Evolutionary conservation across 805 yeast species (phyloP).

Genomic region (Isabelozyma rhagii): DNA sequence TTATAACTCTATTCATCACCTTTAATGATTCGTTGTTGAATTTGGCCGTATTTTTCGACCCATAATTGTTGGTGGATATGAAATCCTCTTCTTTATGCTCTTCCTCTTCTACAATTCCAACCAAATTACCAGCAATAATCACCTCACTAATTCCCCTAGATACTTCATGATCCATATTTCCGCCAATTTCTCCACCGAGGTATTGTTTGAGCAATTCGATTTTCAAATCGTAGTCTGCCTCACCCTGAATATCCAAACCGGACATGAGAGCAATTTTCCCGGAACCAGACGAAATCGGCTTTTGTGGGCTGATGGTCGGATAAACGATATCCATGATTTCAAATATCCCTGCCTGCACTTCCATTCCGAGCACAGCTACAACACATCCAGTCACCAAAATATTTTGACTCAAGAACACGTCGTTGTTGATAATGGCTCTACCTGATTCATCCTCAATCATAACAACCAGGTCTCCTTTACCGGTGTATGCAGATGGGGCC

Average conservation of each 20-base stretch:
- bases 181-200: constrained; percentile 66
- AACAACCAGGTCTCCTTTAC: constrained; percentile 36
- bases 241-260: constrained; percentile 61
- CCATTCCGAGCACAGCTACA: constrained; percentile 83
- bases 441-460: constrained; percentile 94
- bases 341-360: constrained; percentile 77
- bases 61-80: constrained; percentile 43
- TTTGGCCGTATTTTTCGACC: constrained; percentile 51
- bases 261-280: constrained; percentile 67
- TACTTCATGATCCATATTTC: constrained; percentile 16
- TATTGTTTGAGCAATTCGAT: constrained; percentile 64
- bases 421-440: constrained; percentile 67
- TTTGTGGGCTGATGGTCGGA: constrained; percentile 65
- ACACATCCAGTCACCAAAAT: constrained; percentile 87
- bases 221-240: constrained; percentile 39
- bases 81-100: constrained; percentile 18
- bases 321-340: constrained; percentile 76
- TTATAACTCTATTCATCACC: constrained; percentile 59
- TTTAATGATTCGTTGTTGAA: constrained; percentile 46
- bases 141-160: constrained; percentile 44
- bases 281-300: constrained; percentile 17
- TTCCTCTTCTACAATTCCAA: constrained; percentile 31
- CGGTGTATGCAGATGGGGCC: constrained; percentile 26
- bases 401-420: constrained; percentile 48
- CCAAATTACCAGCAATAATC: constrained; percentile 72